Percentiles rank a stretch among this genome's conserved stretches.
Evolutionary conservation across 2,329 filamentous ascomycete genomes (phyloP).

Genomic region (Penicillium sp.): DNA sequence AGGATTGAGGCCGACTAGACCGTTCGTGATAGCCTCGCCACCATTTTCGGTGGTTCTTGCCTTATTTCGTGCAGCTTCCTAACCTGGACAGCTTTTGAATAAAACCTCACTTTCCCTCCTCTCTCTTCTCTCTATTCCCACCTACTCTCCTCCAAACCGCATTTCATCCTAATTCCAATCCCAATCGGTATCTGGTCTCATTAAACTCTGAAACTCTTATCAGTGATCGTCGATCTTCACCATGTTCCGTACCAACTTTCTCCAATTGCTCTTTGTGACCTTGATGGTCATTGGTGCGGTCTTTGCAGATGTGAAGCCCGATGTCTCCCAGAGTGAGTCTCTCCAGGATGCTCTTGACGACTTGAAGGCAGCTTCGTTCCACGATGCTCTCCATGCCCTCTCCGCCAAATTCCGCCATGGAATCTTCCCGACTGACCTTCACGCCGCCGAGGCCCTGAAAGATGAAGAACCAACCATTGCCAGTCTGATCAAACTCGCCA

Average conservation of each 20-base stretch:
- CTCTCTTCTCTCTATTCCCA: not conserved
- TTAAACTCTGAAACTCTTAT: not conserved
- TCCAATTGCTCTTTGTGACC: conserved; percentile 28
- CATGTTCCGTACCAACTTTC: conserved; percentile 24
- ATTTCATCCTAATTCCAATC: no score
- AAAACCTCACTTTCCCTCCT: not conserved
- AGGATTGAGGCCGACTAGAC: not conserved
- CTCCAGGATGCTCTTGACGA: conserved; percentile 60
- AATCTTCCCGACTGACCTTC: conserved; percentile 65
- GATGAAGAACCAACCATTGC: conserved; percentile 63
- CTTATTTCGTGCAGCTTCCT: not conserved
- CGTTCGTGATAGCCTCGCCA: not conserved
- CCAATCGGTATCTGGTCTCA: no score
- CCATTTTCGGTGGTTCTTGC: not conserved
- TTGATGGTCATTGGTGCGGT: conserved; percentile 28
- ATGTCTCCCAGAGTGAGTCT: conserved; percentile 20
- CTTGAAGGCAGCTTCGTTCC: conserved; percentile 62
- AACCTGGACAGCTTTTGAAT: not conserved
- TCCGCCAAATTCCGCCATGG: conserved; percentile 67
- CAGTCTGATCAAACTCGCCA: conserved; percentile 63
- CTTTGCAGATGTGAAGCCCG: conserved; percentile 23
- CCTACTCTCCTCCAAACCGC: no score
- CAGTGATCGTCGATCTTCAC: conserved; percentile 4
- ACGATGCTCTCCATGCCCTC: conserved; percentile 66
- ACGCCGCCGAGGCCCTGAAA: conserved; percentile 65